Percentiles rank a stretch among this genome's conserved stretches.
These are phyloP conservation scores for Canna indica DNA, from an alignment of 176 grass and related monocot species.

Conservation along the genomic window DNA sequence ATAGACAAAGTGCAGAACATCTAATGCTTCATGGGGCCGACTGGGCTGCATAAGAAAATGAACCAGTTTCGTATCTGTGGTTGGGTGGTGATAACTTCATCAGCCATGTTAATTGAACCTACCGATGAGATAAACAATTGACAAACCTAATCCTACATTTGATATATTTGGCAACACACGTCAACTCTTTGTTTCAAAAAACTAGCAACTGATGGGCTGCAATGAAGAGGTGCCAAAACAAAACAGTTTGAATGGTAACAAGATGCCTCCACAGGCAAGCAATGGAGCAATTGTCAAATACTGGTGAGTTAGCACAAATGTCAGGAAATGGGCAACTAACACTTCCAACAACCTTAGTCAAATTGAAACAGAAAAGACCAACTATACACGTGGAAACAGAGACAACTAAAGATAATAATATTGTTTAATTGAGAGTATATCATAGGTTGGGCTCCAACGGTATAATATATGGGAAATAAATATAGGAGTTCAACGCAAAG, in stretches of 20 bases:
- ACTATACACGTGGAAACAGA: background rate
- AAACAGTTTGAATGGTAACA: constrained; percentile 7
- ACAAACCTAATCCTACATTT: background rate
- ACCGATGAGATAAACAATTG: no score
- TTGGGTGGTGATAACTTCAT: constrained; percentile 70
- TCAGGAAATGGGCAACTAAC: background rate
- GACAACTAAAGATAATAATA: constrained; percentile 27
- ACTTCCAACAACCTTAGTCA: background rate
- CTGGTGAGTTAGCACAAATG: background rate
- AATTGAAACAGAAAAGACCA: background rate
- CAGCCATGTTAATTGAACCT: constrained; percentile 7
- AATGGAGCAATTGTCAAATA: background rate
- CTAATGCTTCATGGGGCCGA: constrained; percentile 35
- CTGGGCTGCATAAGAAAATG: constrained; percentile 55
- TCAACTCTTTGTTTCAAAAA: background rate
- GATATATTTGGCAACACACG: background rate
- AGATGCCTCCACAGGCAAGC: background rate
- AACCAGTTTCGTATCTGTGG: constrained; percentile 58
- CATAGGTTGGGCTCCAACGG: no score
- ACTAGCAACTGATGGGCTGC: constrained; percentile 22
- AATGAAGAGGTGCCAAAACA: constrained; percentile 62
- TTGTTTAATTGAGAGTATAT: no score
- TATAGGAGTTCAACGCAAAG: constrained; percentile 1
- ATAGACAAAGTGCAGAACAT: background rate
- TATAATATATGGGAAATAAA: no score